Conservation (phyloP, 768 basidiomycete species). For the Tricholoma flavovirens region DNA sequence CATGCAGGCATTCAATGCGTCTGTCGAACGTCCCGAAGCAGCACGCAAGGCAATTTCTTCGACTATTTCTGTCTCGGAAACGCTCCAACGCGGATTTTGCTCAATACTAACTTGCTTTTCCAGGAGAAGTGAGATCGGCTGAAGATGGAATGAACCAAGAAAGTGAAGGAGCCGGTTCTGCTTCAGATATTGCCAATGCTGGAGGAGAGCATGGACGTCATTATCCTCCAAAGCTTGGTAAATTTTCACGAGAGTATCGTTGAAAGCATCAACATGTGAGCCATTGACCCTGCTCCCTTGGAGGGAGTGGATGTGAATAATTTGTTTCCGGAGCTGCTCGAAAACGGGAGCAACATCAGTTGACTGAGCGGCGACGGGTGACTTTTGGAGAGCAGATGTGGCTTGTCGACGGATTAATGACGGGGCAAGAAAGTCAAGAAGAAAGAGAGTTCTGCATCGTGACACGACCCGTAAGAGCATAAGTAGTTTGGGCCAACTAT, state of each 20-base stretch:
- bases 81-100: slow-evolving; percentile 16
- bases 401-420: slow-evolving; percentile 20
- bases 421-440: slow-evolving; percentile 42
- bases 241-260: slow-evolving; percentile 32
- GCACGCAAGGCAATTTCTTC: slow-evolving; percentile 46
- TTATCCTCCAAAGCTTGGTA: slow-evolving; percentile 29
- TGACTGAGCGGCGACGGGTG: slow-evolving; percentile 5
- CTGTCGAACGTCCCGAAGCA: slow-evolving; percentile 38
- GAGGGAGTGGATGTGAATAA: slow-evolving; percentile 7
- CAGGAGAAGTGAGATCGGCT: slow-evolving; percentile 33
- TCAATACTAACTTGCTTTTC: slow-evolving; percentile 18
- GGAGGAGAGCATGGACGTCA: slow-evolving; percentile 24
- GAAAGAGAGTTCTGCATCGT: slow-evolving; percentile 19
- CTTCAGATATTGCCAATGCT: slow-evolving; percentile 40
- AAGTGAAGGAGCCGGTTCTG: slow-evolving; percentile 37
- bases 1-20: slow-evolving; percentile 49
- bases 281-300: slow-evolving; percentile 6
- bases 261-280: slow-evolving; percentile 18
- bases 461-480: slow-evolving; percentile 12
- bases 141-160: slow-evolving; percentile 38
- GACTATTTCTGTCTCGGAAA: slow-evolving; percentile 23
- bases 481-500: background rate
- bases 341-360: slow-evolving; percentile 7
- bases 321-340: slow-evolving; percentile 11
- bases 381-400: background rate